phyloP scores from a whole-genome alignment of 257 asterid species.

The Nicotiana otophora region DNA sequence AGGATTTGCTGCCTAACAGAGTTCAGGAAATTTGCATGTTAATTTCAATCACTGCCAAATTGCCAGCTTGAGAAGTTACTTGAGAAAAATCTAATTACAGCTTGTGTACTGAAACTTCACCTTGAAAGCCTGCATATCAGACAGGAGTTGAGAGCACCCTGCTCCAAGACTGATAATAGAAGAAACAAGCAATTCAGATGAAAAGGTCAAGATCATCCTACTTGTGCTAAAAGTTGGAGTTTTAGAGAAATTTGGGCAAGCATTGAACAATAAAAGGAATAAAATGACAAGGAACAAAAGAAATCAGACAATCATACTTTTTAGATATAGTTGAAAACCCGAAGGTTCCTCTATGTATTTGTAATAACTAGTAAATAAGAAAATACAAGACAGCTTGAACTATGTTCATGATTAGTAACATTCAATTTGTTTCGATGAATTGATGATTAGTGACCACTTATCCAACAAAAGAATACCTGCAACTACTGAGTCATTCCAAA shows the following conservation, averaged over 20 bases:
- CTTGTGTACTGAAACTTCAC: constrained; percentile 37
- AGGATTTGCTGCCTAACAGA: constrained; percentile 94
- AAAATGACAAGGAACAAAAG: not conserved
- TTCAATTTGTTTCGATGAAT: not conserved
- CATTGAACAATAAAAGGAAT: not conserved
- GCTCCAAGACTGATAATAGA: constrained; percentile 76
- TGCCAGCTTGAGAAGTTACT: constrained; percentile 11
- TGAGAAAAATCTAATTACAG: constrained; percentile 9
- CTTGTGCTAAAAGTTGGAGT: not conserved
- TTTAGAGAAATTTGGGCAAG: not conserved
- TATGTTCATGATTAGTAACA: not conserved
- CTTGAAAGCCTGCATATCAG: constrained; percentile 99
- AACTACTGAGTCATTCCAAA: not conserved
- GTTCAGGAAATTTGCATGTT: constrained; percentile 14
- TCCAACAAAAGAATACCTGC: not conserved
- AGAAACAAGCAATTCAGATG: constrained; percentile 30
- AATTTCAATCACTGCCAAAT: constrained; percentile 13
- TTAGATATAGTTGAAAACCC: not conserved
- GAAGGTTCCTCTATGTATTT: not conserved
- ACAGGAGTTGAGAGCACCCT: constrained; percentile 97
- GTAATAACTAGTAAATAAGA: not conserved
- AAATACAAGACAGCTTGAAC: not conserved
- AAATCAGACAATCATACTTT: not conserved
- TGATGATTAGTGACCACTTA: not conserved
- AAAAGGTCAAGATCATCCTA: constrained; percentile 4